Conservation (phyloP, 2,329 filamentous ascomycete species). For the Pezicula rhizophila region DNA sequence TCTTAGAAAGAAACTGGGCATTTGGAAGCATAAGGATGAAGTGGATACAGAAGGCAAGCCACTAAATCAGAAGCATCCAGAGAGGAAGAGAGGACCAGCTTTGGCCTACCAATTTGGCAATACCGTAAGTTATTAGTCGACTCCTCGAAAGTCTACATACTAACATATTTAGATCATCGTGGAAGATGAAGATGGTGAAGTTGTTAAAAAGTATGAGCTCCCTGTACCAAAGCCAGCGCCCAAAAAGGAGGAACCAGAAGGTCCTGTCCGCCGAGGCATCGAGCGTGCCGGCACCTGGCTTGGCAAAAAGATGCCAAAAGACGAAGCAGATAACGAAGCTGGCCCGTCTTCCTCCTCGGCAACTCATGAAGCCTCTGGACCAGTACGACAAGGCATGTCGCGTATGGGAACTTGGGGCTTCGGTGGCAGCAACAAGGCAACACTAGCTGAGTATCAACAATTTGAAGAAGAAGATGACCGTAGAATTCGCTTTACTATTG, state of each 20-base stretch:
- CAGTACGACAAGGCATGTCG: slow-evolving; percentile 17
- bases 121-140: slow-evolving; percentile 43
- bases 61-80: slow-evolving; percentile 29
- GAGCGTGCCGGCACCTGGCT: slow-evolving; percentile 22
- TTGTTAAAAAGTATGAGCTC: slow-evolving; percentile 77
- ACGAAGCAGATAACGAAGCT: slow-evolving; percentile 2
- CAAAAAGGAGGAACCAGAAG: slow-evolving; percentile 8
- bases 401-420: slow-evolving; percentile 25
- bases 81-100: slow-evolving; percentile 63
- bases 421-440: slow-evolving; percentile 11
- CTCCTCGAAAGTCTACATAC: neutral
- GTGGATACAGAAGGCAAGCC: slow-evolving; percentile 31
- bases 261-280: slow-evolving; percentile 19
- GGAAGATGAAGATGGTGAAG: slow-evolving; percentile 80
- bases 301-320: slow-evolving; percentile 8
- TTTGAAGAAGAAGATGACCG: slow-evolving; percentile 59
- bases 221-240: slow-evolving; percentile 38
- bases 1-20: slow-evolving; percentile 24
- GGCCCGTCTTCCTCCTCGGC: neutral
- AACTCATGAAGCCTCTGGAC: neutral
- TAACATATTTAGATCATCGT: slow-evolving; percentile 61
- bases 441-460: slow-evolving; percentile 23
- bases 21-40: slow-evolving; percentile 32
- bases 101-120: slow-evolving; percentile 81
- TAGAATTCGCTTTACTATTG: slow-evolving; percentile 70